Percentiles rank a stretch among this genome's conserved stretches.
phyloP scores from a whole-genome alignment of 495 filamentous ascomycete species.

The Podospora didyma region DNA sequence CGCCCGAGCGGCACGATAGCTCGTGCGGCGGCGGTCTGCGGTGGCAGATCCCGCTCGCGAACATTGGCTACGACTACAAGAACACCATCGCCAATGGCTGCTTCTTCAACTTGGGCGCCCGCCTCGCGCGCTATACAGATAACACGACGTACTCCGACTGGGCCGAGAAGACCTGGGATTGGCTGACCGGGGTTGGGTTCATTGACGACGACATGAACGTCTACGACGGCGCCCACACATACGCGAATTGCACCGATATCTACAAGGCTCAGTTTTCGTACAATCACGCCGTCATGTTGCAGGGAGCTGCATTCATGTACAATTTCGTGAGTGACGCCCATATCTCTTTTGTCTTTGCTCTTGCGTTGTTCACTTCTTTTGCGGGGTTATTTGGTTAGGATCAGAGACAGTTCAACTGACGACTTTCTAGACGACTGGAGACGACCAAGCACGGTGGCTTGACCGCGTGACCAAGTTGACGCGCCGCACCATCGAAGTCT shows the following conservation, averaged over 20 bases:
- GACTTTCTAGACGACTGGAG: constrained; percentile 5
- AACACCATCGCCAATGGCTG: constrained; percentile 67
- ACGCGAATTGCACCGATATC: constrained; percentile 53
- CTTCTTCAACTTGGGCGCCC: constrained; percentile 75
- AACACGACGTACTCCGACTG: constrained; percentile 74
- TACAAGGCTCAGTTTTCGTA: constrained; percentile 63
- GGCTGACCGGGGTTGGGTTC: constrained; percentile 60
- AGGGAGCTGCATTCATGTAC: constrained; percentile 72
- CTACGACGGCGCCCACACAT: constrained; percentile 63
- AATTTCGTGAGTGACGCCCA: constrained; percentile 49
- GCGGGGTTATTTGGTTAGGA: too few species aligned
- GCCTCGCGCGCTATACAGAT: constrained; percentile 67
- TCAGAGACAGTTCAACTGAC: not conserved
- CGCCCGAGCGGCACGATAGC: constrained; percentile 48
- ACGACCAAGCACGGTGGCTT: constrained; percentile 40
- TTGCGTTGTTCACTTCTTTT: too few species aligned
- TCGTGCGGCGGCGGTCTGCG: constrained; percentile 66
- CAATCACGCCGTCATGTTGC: constrained; percentile 62
- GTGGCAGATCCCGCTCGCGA: constrained; percentile 73
- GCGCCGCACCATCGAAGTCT: constrained; percentile 51
- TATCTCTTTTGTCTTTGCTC: not conserved
- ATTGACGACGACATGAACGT: constrained; percentile 51
- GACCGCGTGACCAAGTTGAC: constrained; percentile 55
- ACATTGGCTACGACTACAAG: constrained; percentile 74
- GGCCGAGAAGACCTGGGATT: constrained; percentile 70